Conservation (phyloP, 1,284 basidiomycete species). For the Lentinula novae-zelandiae region DNA sequence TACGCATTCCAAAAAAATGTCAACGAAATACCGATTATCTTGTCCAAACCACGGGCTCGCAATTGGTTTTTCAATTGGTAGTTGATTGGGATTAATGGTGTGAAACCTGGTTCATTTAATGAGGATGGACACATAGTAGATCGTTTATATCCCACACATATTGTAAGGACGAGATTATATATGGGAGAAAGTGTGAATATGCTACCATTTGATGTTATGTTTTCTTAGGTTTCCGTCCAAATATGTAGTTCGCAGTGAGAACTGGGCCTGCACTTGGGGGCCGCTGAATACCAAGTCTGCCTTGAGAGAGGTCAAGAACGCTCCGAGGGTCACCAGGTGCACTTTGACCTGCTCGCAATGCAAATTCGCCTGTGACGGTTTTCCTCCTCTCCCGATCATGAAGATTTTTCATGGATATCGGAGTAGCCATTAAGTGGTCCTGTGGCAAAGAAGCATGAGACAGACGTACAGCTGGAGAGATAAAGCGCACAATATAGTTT, state of each 20-base stretch:
- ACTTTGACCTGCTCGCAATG: constrained; percentile 42
- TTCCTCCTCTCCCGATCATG: constrained; percentile 35
- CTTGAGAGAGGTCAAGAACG: constrained; percentile 44
- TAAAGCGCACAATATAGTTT: constrained; percentile 40
- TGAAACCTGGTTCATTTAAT: too few species aligned
- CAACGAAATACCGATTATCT: too few species aligned
- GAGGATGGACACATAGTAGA: too few species aligned
- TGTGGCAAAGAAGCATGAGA: constrained; percentile 21
- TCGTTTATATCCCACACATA: constrained; percentile 37
- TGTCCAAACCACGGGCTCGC: too few species aligned
- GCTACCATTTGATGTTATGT: not conserved
- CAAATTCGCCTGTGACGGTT: constrained; percentile 23
- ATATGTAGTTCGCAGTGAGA: constrained; percentile 29
- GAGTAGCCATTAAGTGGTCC: constrained; percentile 53
- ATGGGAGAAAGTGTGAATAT: constrained; percentile 16
- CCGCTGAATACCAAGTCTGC: constrained; percentile 39
- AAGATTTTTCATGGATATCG: constrained; percentile 31
- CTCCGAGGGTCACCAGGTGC: constrained; percentile 46
- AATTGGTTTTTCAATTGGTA: too few species aligned
- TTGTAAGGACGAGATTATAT: constrained; percentile 40
- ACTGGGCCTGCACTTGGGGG: constrained; percentile 21
- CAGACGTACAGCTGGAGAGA: not conserved
- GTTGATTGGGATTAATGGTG: too few species aligned
- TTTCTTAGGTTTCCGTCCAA: constrained; percentile 26
- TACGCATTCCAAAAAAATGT: too few species aligned